Base-by-base conservation (phyloP, 164 flowering plant genomes). In the Buxus sempervirens region DNA sequence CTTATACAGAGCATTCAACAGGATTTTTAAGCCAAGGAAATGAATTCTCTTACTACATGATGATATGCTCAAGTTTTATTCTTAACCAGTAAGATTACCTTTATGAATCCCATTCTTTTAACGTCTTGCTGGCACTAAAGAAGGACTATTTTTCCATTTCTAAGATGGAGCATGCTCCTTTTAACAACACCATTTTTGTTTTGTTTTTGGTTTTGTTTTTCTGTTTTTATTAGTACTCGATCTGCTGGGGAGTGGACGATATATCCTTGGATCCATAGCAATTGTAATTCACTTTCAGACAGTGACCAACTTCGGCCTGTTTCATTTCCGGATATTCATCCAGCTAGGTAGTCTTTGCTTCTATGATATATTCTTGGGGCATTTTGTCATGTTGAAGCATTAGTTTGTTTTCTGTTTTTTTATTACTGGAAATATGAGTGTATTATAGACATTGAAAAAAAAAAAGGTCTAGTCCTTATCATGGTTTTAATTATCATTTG, bases 11-110 rank as follows among this genome's bases (percentile, higher is more conserved):
- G 58, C 73, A 12, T 66, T 61, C 62, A 28, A 63, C 93, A 95
- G 98, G 97, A 80, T 95, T 95, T 68, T 60, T 82, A 57, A 81
- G 96, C 83, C 98, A 95, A 76, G 98, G 98, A 73, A 95, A 92
- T 80, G 98, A 95, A 72, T 95, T 95, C 85, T 95, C 98, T 7
- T 95, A 95, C 79, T 95, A 92, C 86, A 95, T 92, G 98, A 90
- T 95, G 99, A 95, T 95, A 68, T 95, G 97, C 85, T 95, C 99
- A 63, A 95, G 88, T 78, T 95, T 89, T 81, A 95, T 95, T 78
- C 91, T 92, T 51, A 95, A 95, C 79, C 76, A 87, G 99, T 92
- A 86, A 84, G 96, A 66, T 58, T 24, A 26, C 64, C 54, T 10
- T 22, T 25, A 21, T 23, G 18, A 25, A 62, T 69, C 36, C 61